Percentiles rank a stretch among this genome's conserved stretches.
Evolutionary conservation across 1,139 yeast species (phyloP).

Genomic region (Pichia sp.): DNA sequence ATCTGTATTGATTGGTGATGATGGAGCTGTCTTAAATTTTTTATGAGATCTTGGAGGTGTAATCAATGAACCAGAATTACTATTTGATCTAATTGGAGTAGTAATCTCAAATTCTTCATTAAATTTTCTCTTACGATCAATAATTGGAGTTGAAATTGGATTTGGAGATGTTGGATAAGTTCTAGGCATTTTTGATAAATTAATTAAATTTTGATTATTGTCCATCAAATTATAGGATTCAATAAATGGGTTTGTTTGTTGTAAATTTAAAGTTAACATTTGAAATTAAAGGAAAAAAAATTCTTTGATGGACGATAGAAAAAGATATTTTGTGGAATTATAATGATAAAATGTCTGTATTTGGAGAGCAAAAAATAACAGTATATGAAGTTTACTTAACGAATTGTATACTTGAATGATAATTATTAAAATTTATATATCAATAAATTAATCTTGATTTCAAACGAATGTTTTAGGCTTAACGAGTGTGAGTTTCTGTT

Average conservation of each 20-base stretch:
- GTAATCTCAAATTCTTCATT: slow-evolving; percentile 8
- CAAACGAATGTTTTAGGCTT: too few relatives aligned
- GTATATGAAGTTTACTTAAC: too few relatives aligned
- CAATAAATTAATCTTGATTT: too few relatives aligned
- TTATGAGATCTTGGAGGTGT: slow-evolving; percentile 22
- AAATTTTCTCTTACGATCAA: slow-evolving; percentile 17
- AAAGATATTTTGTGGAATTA: too few relatives aligned
- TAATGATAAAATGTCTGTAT: too few relatives aligned
- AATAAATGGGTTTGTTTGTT: slow-evolving; percentile 7
- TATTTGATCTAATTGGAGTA: slow-evolving; percentile 9
- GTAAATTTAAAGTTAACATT: slow-evolving; percentile 5
- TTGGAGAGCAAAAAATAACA: too few relatives aligned
- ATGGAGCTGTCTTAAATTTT: slow-evolving; percentile 26
- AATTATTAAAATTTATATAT: too few relatives aligned
- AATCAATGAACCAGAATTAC: slow-evolving; percentile 2
- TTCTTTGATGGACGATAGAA: background rate
- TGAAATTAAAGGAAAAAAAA: background rate
- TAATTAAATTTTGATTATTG: background rate
- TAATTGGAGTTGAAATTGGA: slow-evolving; percentile 6
- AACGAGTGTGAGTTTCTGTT: too few relatives aligned
- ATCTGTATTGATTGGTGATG: slow-evolving; percentile 21
- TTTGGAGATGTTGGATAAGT: slow-evolving; percentile 14
- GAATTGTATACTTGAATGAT: too few relatives aligned
- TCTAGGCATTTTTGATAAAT: slow-evolving; percentile 13
- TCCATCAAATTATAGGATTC: slow-evolving; percentile 1